These are phyloP conservation scores for Phytophthora gonapodyides DNA, from an alignment of 352 stramenopile genomes.

Conservation along the genomic window DNA sequence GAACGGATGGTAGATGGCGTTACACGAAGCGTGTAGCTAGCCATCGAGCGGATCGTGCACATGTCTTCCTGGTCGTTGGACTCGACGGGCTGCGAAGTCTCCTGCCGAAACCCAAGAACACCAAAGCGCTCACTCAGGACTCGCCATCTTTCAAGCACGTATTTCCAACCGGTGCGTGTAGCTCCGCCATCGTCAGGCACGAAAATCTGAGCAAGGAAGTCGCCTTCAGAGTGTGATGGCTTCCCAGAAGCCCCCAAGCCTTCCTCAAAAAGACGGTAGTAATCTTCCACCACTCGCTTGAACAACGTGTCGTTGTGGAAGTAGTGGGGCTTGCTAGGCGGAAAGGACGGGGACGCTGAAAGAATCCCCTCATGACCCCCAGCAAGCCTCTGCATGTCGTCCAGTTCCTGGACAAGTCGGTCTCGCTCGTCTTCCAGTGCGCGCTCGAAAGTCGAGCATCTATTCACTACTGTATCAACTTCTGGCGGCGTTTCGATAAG, in stretches of 20 bases:
- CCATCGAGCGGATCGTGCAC: conserved; percentile 14
- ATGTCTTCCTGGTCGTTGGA: conserved; percentile 4
- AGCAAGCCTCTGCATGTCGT: neutral
- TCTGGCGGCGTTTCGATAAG: neutral
- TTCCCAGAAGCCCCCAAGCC: neutral
- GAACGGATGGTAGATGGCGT: conserved; percentile 3
- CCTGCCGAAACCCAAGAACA: conserved; percentile 20
- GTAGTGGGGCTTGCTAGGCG: neutral
- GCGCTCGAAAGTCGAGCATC: neutral
- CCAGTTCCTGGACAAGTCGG: conserved; percentile 4
- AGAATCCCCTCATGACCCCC: neutral
- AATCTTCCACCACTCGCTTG: conserved; percentile 16
- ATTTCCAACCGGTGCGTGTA: neutral
- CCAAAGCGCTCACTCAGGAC: conserved; percentile 13
- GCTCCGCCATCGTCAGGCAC: neutral
- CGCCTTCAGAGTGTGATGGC: neutral
- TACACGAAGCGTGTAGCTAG: conserved; percentile 18
- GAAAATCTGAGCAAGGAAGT: conserved; percentile 14
- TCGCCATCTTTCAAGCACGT: conserved; percentile 15
- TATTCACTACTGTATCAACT: neutral
- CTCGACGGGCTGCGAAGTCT: conserved; percentile 2
- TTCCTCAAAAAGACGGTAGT: conserved; percentile 16
- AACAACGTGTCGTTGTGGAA: conserved; percentile 1
- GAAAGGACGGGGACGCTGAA: neutral
- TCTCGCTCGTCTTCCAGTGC: conserved; percentile 9